A percentile compares a stretch with the other conserved stretches of the same genome.
These are phyloP conservation scores for Metschnikowia sp. DNA, from an alignment of 805 yeast genomes.

Conservation along the genomic window DNA sequence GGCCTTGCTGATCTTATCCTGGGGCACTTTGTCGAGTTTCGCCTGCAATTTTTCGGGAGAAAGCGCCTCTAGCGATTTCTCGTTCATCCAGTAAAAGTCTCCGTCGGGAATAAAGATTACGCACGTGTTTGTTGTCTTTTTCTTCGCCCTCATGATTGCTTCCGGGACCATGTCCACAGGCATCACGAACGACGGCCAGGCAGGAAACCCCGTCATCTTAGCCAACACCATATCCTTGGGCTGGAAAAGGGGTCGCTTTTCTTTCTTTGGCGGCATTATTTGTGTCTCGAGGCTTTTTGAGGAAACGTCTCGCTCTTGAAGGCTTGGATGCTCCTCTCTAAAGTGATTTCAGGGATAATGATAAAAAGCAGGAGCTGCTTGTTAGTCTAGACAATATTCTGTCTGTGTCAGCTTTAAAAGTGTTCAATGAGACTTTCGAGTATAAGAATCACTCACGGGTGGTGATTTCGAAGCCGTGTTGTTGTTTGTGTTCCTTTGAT, in stretches of 20 bases:
- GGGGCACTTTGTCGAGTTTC: conserved; percentile 27
- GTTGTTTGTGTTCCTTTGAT: too few species aligned
- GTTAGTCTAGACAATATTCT: too few species aligned
- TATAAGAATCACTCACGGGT: too few species aligned
- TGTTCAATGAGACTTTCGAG: too few species aligned
- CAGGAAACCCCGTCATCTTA: conserved; percentile 43
- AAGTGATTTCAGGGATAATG: too few species aligned
- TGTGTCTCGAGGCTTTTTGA: too few species aligned
- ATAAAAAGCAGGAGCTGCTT: too few species aligned
- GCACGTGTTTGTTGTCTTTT: conserved; percentile 35
- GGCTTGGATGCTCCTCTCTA: too few species aligned
- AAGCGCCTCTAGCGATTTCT: conserved; percentile 32
- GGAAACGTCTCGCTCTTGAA: too few species aligned
- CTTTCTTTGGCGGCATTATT: conserved; percentile 34
- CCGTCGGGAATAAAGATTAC: conserved; percentile 47
- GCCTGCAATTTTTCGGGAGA: conserved; percentile 29
- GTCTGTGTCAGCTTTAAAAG: too few species aligned
- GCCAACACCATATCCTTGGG: conserved; percentile 43
- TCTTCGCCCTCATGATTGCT: conserved; percentile 33
- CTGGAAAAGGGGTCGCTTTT: conserved; percentile 19
- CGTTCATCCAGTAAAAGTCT: conserved; percentile 44
- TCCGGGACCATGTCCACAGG: conserved; percentile 37
- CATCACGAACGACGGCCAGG: conserved; percentile 51
- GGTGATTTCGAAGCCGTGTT: too few species aligned
- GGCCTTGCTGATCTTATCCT: conserved; percentile 21